Percentiles rank a stretch among this genome's conserved stretches.
Evolutionary conservation across 2,329 filamentous ascomycete genomes (phyloP).

Genomic region (Karstenula rhodostoma): DNA sequence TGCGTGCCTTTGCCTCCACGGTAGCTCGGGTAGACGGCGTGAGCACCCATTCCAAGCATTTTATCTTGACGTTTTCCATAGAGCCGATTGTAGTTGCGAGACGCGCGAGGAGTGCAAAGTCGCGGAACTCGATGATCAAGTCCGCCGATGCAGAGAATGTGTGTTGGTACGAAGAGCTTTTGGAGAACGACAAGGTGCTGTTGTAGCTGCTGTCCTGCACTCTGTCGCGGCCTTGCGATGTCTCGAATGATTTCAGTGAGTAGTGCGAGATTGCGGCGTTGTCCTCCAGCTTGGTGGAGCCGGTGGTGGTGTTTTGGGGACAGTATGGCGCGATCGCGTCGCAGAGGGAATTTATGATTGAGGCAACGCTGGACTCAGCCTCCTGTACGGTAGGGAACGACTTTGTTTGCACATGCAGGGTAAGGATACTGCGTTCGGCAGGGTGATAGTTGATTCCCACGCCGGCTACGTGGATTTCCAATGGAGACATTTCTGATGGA

Average conservation of each 20-base stretch:
- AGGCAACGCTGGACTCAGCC: neutral
- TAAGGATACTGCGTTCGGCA: neutral
- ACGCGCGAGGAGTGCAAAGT: neutral
- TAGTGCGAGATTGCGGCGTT: neutral
- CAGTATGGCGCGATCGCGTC: neutral
- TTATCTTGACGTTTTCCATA: neutral
- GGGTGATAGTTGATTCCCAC: neutral
- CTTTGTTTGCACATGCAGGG: neutral
- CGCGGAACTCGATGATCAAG: neutral
- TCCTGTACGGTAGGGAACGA: neutral
- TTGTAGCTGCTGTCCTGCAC: too few relatives aligned
- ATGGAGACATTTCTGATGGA: neutral
- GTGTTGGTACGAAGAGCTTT: neutral
- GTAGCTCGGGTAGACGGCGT: neutral
- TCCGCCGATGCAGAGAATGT: neutral
- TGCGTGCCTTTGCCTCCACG: neutral
- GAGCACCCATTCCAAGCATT: neutral
- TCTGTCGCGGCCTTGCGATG: neutral
- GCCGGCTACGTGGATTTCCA: neutral
- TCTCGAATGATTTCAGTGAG: neutral
- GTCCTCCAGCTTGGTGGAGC: neutral
- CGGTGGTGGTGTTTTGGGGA: neutral
- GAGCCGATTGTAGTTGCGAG: neutral
- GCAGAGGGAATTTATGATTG: neutral
- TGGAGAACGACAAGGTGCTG: neutral